Percentiles rank a stretch among this genome's conserved stretches.
Conservation (phyloP, 2,329 filamentous ascomycete genomes). For the Ramularia collo-cygni region DNA sequence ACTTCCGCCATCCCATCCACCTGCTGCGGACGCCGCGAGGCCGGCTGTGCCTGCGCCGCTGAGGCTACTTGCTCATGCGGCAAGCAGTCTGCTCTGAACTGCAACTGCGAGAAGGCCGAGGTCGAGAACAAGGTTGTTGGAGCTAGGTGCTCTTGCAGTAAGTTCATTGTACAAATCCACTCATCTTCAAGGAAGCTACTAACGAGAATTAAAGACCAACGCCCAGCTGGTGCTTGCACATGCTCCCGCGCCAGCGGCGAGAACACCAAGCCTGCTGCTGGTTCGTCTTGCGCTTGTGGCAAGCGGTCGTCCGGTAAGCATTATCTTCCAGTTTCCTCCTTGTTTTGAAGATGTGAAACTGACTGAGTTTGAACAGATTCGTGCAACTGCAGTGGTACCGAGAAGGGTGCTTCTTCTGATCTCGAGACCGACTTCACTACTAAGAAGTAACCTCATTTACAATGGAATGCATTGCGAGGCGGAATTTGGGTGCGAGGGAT, state of each 20-base stretch:
- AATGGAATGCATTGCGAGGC: too few relatives aligned
- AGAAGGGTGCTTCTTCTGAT: slow-evolving; percentile 5
- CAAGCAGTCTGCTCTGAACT: slow-evolving; percentile 77
- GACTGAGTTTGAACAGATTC: slow-evolving; percentile 5
- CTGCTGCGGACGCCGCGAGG: slow-evolving; percentile 53
- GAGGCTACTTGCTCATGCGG: slow-evolving; percentile 62
- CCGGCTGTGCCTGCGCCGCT: slow-evolving; percentile 42
- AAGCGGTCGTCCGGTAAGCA: slow-evolving; percentile 60
- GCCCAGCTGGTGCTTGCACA: slow-evolving; percentile 73
- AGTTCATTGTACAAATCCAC: slow-evolving; percentile 22
- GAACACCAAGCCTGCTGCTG: slow-evolving; percentile 52
- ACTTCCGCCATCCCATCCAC: slow-evolving; percentile 41
- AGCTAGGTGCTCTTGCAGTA: slow-evolving; percentile 75
- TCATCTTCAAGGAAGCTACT: slow-evolving; percentile 8
- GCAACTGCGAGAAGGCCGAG: slow-evolving; percentile 70
- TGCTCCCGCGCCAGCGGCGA: slow-evolving; percentile 66
- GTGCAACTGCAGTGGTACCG: slow-evolving; percentile 11
- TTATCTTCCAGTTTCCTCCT: background rate
- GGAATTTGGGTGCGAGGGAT: too few relatives aligned
- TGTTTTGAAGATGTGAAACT: background rate
- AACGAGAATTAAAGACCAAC: slow-evolving; percentile 45
- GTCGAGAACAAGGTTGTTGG: slow-evolving; percentile 68
- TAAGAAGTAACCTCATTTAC: slow-evolving; percentile 3
- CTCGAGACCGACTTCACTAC: slow-evolving; percentile 17
- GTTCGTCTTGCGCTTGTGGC: slow-evolving; percentile 69